Conservation (phyloP, 2,329 filamentous ascomycete species). For the Parascedosporium putredinis region DNA sequence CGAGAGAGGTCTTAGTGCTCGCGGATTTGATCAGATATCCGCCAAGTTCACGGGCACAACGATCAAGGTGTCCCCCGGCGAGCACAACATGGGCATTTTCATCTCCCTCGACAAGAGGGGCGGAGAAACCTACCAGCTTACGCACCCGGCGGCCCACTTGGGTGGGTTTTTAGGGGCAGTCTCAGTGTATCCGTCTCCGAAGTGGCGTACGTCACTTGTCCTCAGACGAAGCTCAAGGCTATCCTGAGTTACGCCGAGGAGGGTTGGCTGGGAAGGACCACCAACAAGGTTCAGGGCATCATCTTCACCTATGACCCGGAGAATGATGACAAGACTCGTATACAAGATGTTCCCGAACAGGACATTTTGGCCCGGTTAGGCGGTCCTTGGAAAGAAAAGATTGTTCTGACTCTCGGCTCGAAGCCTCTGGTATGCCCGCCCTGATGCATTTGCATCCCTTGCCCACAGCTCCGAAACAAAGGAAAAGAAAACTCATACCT, state of each 20-base stretch:
- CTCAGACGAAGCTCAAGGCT: constrained; percentile 81
- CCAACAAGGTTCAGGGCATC: constrained; percentile 84
- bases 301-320: constrained; percentile 84
- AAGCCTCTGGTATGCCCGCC: constrained; percentile 46
- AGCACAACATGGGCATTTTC: constrained; percentile 94
- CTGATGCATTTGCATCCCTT: not conserved
- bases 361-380: constrained; percentile 75
- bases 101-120: constrained; percentile 70
- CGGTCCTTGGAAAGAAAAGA: constrained; percentile 73
- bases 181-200: constrained; percentile 86
- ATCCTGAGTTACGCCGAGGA: constrained; percentile 92
- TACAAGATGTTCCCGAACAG: constrained; percentile 78
- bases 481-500: constrained; percentile 10
- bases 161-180: constrained; percentile 82
- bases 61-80: constrained; percentile 80
- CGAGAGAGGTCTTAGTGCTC: constrained; percentile 75
- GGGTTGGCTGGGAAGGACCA: constrained; percentile 83
- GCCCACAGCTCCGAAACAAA: too few relatives aligned
- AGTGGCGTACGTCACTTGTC: constrained; percentile 76
- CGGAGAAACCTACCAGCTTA: constrained; percentile 89
- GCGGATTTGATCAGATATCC: constrained; percentile 90
- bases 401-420: constrained; percentile 49
- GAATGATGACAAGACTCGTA: constrained; percentile 67
- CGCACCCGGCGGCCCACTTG: constrained; percentile 85
- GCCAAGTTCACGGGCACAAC: constrained; percentile 97